A percentile compares a stretch with the other conserved stretches of the same genome.
Evolutionary conservation across 257 asterid species (phyloP).

Genomic region (Solanum pimpinellifolium): DNA sequence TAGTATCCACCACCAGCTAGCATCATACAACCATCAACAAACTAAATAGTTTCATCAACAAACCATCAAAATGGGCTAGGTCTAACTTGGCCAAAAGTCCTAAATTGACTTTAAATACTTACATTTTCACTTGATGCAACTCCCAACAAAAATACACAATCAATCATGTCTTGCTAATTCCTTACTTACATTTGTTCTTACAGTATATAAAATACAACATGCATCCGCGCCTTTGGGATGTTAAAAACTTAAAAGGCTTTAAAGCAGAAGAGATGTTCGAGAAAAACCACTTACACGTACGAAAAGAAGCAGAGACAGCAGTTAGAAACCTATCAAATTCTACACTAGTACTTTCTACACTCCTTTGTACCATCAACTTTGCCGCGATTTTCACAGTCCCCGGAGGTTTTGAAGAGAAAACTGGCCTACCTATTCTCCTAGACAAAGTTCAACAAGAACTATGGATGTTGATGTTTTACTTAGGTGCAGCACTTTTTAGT

Average conservation of each 20-base stretch:
- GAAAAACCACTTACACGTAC: neutral
- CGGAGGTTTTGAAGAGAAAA: conserved; percentile 1
- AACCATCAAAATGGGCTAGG: neutral
- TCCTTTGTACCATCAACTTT: conserved; percentile 2
- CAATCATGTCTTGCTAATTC: neutral
- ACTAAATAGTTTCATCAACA: neutral
- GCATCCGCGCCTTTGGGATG: neutral
- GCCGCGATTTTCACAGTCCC: conserved; percentile 8
- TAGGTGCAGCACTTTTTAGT: neutral
- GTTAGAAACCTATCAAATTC: neutral
- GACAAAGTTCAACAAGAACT: neutral
- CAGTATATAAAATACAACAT: neutral
- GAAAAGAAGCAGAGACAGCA: conserved; percentile 1
- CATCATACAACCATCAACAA: neutral
- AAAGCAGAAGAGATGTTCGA: neutral
- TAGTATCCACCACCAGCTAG: neutral
- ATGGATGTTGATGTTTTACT: neutral
- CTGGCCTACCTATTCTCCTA: neutral
- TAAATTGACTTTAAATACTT: neutral
- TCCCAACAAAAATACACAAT: neutral
- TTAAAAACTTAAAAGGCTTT: neutral
- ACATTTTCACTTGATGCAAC: neutral
- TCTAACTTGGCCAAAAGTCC: neutral
- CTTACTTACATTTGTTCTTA: neutral
- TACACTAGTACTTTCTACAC: neutral